These are phyloP conservation scores for Gossypium trilobum DNA, from an alignment of 441 rosid species.

Conservation along the genomic window DNA sequence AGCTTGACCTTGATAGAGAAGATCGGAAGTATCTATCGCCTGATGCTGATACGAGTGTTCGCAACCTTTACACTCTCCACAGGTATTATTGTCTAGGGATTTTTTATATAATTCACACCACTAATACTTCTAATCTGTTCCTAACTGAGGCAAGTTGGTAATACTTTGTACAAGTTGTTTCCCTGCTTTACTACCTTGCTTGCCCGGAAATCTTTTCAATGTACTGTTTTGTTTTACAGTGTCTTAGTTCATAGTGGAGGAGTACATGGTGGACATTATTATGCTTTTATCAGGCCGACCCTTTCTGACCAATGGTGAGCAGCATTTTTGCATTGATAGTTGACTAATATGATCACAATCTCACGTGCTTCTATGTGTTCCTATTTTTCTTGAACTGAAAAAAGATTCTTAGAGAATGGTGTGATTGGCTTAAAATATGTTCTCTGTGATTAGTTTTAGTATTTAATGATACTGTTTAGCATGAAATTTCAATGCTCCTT, in stretches of 20 bases:
- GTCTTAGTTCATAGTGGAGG: constrained; percentile 92
- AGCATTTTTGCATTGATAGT: constrained; percentile 2
- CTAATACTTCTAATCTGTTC: not conserved
- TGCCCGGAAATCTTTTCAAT: not conserved
- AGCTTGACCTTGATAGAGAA: constrained; percentile 87
- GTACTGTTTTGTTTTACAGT: constrained; percentile 31
- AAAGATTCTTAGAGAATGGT: not conserved
- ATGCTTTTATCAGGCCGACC: constrained; percentile 83
- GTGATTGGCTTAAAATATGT: not conserved
- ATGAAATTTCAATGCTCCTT: not conserved
- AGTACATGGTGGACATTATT: constrained; percentile 86
- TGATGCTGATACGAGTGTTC: constrained; percentile 75
- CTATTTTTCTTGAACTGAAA: not conserved
- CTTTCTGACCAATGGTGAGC: constrained; percentile 78
- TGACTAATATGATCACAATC: not conserved
- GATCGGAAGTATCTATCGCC: constrained; percentile 77
- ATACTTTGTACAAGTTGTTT: not conserved
- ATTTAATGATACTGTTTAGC: not conserved
- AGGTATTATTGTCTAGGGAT: constrained; percentile 31
- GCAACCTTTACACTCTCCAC: constrained; percentile 88
- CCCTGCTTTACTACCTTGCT: not conserved
- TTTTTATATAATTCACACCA: not conserved
- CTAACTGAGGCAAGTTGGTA: not conserved
- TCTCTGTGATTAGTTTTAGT: not conserved
- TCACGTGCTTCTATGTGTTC: not conserved